These are phyloP conservation scores for Penicillium brasilianum DNA, from an alignment of 2,329 filamentous ascomycete genomes.

Conservation along the genomic window DNA sequence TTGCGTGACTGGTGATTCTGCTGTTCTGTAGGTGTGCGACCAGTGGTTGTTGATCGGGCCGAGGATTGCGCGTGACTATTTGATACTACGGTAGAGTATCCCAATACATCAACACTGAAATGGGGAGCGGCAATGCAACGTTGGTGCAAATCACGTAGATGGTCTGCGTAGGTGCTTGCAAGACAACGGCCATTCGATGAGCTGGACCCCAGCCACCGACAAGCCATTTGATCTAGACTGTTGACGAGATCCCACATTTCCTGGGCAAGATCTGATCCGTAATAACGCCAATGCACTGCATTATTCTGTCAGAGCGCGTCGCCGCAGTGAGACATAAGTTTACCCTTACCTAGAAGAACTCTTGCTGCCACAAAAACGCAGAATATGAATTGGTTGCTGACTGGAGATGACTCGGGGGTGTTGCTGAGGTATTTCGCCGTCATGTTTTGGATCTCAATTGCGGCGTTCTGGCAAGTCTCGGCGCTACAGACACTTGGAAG, in stretches of 20 bases:
- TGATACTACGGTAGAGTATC: slow-evolving; percentile 4
- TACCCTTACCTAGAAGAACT: slow-evolving; percentile 29
- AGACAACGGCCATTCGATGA: background rate
- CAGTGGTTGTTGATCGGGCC: background rate
- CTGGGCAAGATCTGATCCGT: slow-evolving; percentile 23
- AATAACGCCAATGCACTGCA: slow-evolving; percentile 37
- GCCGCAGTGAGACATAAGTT: too few species aligned
- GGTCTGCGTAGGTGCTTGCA: slow-evolving; percentile 16
- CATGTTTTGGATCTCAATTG: slow-evolving; percentile 52
- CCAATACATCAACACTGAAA: slow-evolving; percentile 15
- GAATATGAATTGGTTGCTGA: slow-evolving; percentile 50
- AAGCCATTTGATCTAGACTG: slow-evolving; percentile 31
- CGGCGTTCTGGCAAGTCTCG: slow-evolving; percentile 57
- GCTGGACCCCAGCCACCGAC: slow-evolving; percentile 10
- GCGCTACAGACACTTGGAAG: slow-evolving; percentile 55
- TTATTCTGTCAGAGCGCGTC: background rate
- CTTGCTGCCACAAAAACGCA: slow-evolving; percentile 52
- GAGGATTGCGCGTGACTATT: background rate
- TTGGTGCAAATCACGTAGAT: slow-evolving; percentile 12
- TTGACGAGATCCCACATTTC: slow-evolving; percentile 33
- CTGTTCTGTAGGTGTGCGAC: background rate
- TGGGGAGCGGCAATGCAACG: slow-evolving; percentile 5
- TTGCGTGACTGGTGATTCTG: background rate
- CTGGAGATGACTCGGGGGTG: slow-evolving; percentile 29
- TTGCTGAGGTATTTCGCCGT: slow-evolving; percentile 53